Conservation (phyloP, 2,329 filamentous ascomycete species). For the Pestalotiopsis sp. region DNA sequence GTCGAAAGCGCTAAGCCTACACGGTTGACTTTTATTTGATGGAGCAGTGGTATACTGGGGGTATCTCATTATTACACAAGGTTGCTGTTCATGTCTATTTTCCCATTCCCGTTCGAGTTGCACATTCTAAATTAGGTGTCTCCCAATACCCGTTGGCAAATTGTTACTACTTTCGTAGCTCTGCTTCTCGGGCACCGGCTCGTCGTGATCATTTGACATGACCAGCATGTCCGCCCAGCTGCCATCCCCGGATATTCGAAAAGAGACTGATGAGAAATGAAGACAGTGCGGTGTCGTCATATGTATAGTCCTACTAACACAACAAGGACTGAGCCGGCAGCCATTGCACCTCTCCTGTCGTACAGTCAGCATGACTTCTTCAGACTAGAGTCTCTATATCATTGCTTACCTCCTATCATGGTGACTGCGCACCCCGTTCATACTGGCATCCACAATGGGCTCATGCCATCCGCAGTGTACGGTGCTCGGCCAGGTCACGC, state of each 20-base stretch:
- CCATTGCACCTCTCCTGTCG: slow-evolving; percentile 8
- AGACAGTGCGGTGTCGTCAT: background rate
- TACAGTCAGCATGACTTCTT: slow-evolving; percentile 17
- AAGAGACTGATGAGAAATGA: background rate
- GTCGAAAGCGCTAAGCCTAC: background rate
- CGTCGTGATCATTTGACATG: background rate
- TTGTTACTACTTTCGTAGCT: no score
- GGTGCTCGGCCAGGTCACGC: slow-evolving; percentile 29
- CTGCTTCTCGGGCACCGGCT: no score
- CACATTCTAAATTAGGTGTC: background rate
- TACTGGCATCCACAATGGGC: slow-evolving; percentile 32
- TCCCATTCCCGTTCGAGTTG: background rate
- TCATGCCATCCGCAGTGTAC: slow-evolving; percentile 40
- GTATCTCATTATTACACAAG: background rate
- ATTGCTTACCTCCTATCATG: slow-evolving; percentile 13
- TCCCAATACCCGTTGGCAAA: no score
- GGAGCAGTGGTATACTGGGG: background rate
- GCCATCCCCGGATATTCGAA: background rate
- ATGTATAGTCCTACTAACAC: background rate
- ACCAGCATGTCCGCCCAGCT: background rate
- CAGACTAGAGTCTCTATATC: slow-evolving; percentile 15
- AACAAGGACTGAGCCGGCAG: background rate
- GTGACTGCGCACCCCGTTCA: slow-evolving; percentile 15
- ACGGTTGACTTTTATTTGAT: background rate
- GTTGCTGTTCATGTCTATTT: background rate